Base-by-base conservation (phyloP, 2,329 filamentous ascomycete species). In the Aspergillus calidoustus region DNA sequence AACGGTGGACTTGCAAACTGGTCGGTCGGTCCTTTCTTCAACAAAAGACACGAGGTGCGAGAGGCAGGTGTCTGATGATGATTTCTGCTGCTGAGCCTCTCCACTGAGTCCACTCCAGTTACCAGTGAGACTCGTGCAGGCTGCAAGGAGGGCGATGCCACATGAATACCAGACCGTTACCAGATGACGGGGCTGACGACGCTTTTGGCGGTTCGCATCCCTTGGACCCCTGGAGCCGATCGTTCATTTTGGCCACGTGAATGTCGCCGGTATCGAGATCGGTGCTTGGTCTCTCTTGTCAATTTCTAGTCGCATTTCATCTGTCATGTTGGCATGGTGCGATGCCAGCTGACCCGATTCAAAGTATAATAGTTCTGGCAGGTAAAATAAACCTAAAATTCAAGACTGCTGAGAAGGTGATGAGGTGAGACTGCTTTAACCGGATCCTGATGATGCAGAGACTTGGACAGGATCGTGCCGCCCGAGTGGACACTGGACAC, bases 211-310 rank as follows among this genome's bases (percentile, higher is more conserved):
- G 64, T 68, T 69, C 61, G 64, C 60, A 59, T 62, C 52, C 64
- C 66, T 63, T 63, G 61, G 59, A 68, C 64, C 67, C 67, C 66
- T 69, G 66, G 64, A 64, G 67, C 61, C 63, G 67, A 69, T 69
- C 67, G 60, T 59, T 60, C 59, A 64, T 46, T 63, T 58, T 59
- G 51, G 67, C 63, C 66, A 68, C 66, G 66, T 69, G 67, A 68
- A 68, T 54, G 59, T 57, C 59, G 61, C 38, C 61, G 51, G 59
- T 52, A 64, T 68, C 65, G 59, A 68, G 66, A 68, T 65, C 66
- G 54, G 11, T 61, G 59, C 50, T 60, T 53, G 57, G 54, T 60
- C 59, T 59, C 25, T 31, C 34, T n/a, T 38, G 41, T 34, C 52
- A 44, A 55, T 54, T 11, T 41, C 28, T 19, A 11, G 34, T 41